Conservation (phyloP, 2,329 filamentous ascomycete species). For the Diaporthe vexans region DNA sequence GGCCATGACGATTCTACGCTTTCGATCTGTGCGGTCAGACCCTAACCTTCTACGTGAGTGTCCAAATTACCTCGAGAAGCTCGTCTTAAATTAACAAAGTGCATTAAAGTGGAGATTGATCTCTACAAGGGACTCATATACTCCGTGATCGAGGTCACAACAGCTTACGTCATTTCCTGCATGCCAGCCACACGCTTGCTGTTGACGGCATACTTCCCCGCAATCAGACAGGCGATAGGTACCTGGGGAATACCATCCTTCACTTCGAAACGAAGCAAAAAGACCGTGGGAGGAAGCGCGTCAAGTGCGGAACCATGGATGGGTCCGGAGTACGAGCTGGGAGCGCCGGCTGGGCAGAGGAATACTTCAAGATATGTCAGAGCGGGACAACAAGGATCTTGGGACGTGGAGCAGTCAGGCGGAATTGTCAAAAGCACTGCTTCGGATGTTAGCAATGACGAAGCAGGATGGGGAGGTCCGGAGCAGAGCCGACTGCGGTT, state of each 20-base stretch:
- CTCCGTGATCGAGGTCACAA: conserved; percentile 6
- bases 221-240: conserved; percentile 4
- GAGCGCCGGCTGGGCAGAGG: background rate
- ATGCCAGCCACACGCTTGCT: background rate
- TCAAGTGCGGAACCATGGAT: conserved; percentile 13
- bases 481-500: background rate
- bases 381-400: conserved; percentile 1
- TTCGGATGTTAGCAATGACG: background rate
- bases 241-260: conserved; percentile 6
- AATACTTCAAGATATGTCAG: background rate
- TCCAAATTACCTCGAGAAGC: fast-evolving
- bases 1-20: conserved; percentile 5
- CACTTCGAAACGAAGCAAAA: conserved; percentile 1
- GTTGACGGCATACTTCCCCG: conserved; percentile 7
- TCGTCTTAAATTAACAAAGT: background rate
- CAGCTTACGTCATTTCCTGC: conserved; percentile 14
- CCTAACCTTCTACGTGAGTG: background rate
- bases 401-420: conserved; percentile 4
- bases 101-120: background rate
- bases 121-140: background rate
- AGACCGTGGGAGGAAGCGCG: conserved; percentile 5
- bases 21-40: background rate
- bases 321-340: conserved; percentile 6
- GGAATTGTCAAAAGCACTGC: conserved; percentile 15
- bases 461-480: background rate